Conservation (phyloP, 352 stramenopile species). For the Detonula confervacea region DNA sequence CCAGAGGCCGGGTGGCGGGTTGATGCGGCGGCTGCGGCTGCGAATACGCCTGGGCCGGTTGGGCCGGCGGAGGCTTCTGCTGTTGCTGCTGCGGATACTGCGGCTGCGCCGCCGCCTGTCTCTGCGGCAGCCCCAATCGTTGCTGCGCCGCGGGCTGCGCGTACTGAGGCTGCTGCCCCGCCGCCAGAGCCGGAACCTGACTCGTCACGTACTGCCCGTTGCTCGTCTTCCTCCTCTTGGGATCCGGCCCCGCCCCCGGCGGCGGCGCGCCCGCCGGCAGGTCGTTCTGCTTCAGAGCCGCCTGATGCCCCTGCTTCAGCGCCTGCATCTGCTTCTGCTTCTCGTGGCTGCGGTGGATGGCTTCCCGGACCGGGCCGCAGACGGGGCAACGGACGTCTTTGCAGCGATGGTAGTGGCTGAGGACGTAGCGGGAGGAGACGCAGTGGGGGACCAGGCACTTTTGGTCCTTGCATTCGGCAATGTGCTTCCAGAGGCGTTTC, state of each 20-base stretch:
- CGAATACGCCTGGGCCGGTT: constrained; percentile 14
- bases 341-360: constrained; percentile 91
- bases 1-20: not conserved
- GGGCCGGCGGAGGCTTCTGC: too few relatives aligned
- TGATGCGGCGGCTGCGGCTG: constrained; percentile 24
- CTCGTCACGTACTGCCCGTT: constrained; percentile 46
- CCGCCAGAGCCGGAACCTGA: constrained; percentile 24
- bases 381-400: constrained; percentile 97
- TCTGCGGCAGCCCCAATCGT: constrained; percentile 29
- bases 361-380: constrained; percentile 96
- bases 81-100: constrained; percentile 58
- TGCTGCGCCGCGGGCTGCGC: too few relatives aligned
- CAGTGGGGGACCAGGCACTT: constrained; percentile 97
- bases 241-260: constrained; percentile 16
- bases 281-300: constrained; percentile 74
- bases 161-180: not conserved
- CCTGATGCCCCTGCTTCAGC: constrained; percentile 79
- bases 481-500: constrained; percentile 98
- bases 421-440: constrained; percentile 97
- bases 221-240: constrained; percentile 42
- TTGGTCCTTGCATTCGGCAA: constrained; percentile 96
- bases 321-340: constrained; percentile 87
- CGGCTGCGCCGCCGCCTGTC: constrained; percentile 63
- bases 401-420: constrained; percentile 99
- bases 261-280: constrained; percentile 36